Evolutionary conservation across 345 rosid species (phyloP), one percentile per base, ranked within the genome.

Genomic region (Psidium guajava): DNA sequence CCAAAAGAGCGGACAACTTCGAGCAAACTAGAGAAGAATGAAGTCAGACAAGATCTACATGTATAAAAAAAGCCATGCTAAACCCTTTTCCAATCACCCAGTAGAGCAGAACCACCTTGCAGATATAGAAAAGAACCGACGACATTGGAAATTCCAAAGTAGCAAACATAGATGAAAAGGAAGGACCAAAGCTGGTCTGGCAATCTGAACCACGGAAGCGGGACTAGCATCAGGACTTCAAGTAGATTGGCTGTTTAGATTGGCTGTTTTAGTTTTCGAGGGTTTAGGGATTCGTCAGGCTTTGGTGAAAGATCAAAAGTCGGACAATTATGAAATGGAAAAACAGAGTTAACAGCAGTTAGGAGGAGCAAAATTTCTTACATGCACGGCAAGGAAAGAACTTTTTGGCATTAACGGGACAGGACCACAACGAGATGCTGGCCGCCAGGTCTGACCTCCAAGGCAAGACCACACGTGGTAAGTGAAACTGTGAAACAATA

Each of bases 241-340:
- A 61, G 74, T 14, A 61, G 74, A 20, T 61, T 0, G 2, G 2
- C 2, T 0, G 7, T n/a, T n/a, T n/a, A n/a, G n/a, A n/a, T n/a
- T n/a, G n/a, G n/a, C n/a, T n/a, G 40, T 28, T 61, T 61, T 27
- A 14, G 5, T 14, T 27, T 27, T 61, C 74, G 1, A 10, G 3
- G 18, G 22, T 28, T 57, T 13, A 28, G 42, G 74, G 42, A 28
- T 61, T 61, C 74, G 42, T 15, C 74, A 15, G 22, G 74, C 74
- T 13, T 12, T n/a, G 36, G 73, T 7, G 1, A 28, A 28, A 7
- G 75, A 16, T 64, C 42, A 64, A 28, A 0, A 6, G 22, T 28
- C 75, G 42, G 22, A 21, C 75, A 15, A 15, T 15, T 3, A 15
- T 59, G 5, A 61, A 61, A 28, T 61, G 74, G 74, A 1, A 61